Evolutionary conservation across 495 filamentous ascomycete genomes (phyloP).

Genomic region (Daldinia concentrica): DNA sequence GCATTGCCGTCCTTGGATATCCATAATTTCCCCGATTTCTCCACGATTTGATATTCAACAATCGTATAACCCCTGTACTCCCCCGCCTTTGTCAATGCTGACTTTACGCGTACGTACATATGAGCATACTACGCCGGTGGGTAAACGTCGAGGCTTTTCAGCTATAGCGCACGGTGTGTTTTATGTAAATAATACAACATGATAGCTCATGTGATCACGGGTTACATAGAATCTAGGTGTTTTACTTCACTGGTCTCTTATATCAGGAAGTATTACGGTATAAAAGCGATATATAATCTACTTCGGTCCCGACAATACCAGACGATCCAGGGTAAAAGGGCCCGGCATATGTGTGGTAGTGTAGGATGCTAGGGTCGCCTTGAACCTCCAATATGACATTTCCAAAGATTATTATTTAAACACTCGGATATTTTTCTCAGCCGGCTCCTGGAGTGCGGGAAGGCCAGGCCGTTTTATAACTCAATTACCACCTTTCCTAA

Average conservation of each 20-base stretch:
- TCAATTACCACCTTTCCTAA: too few relatives aligned
- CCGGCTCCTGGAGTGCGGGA: too few relatives aligned
- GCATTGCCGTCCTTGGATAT: slow-evolving; percentile 29
- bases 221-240: neutral
- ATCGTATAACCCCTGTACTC: slow-evolving; percentile 37
- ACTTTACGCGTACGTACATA: slow-evolving; percentile 29
- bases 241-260: neutral
- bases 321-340: neutral
- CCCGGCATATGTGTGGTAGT: neutral
- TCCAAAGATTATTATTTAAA: neutral
- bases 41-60: slow-evolving; percentile 28
- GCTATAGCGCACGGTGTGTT: slow-evolving; percentile 2
- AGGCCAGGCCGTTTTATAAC: too few relatives aligned
- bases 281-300: neutral
- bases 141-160: slow-evolving; percentile 14
- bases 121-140: neutral
- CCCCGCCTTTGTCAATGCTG: slow-evolving; percentile 51
- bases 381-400: neutral
- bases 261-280: neutral
- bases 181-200: neutral
- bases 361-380: neutral
- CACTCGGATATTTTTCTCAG: neutral
- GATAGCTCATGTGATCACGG: neutral
- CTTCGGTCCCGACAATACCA: neutral
- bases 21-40: slow-evolving; percentile 35